Percentiles rank a stretch among this genome's conserved stretches.
Conservation (phyloP, 2,329 filamentous ascomycete genomes). For the Aureobasidium sp. region DNA sequence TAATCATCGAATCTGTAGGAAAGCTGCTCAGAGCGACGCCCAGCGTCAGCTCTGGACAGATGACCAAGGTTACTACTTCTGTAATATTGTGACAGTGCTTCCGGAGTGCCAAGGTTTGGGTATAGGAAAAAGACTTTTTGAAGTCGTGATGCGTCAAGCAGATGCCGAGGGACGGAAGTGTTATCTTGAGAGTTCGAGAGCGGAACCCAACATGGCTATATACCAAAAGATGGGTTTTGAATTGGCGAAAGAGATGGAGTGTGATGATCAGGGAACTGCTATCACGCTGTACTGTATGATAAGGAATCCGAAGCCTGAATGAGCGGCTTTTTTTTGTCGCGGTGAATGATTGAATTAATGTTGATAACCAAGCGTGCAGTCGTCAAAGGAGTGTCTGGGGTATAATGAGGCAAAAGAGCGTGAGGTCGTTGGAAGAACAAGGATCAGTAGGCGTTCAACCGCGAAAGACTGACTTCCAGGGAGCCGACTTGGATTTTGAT, state of each 20-base stretch:
- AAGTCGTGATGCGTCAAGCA: conserved; percentile 55
- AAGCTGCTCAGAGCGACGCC: conserved; percentile 54
- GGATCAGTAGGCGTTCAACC: neutral
- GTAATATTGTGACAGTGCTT: conserved; percentile 65
- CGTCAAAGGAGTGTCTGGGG: conserved; percentile 10
- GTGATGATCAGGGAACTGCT: conserved; percentile 53
- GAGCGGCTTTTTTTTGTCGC: neutral
- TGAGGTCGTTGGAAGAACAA: neutral
- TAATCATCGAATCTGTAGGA: conserved; percentile 28
- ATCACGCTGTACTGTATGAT: conserved; percentile 43
- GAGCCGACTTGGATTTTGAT: neutral
- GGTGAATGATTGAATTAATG: neutral
- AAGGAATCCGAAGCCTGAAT: conserved; percentile 28
- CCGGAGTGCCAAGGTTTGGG: conserved; percentile 60
- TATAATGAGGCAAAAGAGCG: neutral
- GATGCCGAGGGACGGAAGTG: conserved; percentile 59
- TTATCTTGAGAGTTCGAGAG: conserved; percentile 64
- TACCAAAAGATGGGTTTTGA: conserved; percentile 65
- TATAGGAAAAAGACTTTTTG: conserved; percentile 58
- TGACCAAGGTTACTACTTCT: conserved; percentile 64
- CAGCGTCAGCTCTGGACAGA: conserved; percentile 60
- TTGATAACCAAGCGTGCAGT: neutral
- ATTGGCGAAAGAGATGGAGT: conserved; percentile 58
- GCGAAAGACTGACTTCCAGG: conserved; percentile 5
- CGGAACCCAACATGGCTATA: conserved; percentile 62